A percentile compares a stretch with the other conserved stretches of the same genome.
phyloP scores from a whole-genome alignment of 2,329 filamentous ascomycete species.

The Falciphora oryzae region DNA sequence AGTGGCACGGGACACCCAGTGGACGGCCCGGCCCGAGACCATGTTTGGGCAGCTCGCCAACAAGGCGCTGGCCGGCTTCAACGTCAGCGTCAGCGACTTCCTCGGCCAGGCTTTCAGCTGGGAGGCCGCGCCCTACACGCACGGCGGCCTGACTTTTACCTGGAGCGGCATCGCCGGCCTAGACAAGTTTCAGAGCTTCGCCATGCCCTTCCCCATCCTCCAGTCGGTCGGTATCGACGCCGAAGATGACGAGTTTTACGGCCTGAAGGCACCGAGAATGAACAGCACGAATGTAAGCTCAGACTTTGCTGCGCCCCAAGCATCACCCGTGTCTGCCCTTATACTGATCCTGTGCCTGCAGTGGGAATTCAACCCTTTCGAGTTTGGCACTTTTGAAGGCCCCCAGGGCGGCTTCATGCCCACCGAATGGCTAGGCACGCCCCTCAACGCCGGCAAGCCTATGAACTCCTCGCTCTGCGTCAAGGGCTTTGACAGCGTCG shows the following conservation, averaged over 20 bases:
- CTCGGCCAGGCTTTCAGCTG: slow-evolving; percentile 2
- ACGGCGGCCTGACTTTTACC: background rate
- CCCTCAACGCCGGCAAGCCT: background rate
- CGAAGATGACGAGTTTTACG: background rate
- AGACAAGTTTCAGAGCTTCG: background rate
- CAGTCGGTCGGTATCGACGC: background rate
- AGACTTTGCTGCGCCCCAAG: too few species aligned
- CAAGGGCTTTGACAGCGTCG: background rate
- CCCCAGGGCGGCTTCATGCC: background rate
- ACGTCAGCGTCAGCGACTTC: slow-evolving; percentile 1
- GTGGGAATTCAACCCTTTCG: background rate
- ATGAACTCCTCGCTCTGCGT: background rate
- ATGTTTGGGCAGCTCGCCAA: background rate
- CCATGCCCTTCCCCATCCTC: background rate
- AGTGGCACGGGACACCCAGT: background rate
- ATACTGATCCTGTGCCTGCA: background rate
- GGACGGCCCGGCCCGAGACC: background rate
- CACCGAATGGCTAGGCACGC: background rate
- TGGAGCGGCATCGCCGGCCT: background rate
- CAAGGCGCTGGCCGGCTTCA: background rate
- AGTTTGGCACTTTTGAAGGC: slow-evolving; percentile 1
- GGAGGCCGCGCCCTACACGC: background rate
- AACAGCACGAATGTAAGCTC: background rate
- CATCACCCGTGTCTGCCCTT: background rate
- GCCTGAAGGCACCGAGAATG: background rate